These are phyloP conservation scores for Scolecobasidium constrictum DNA, from an alignment of 2,329 filamentous ascomycete species.

Conservation along the genomic window DNA sequence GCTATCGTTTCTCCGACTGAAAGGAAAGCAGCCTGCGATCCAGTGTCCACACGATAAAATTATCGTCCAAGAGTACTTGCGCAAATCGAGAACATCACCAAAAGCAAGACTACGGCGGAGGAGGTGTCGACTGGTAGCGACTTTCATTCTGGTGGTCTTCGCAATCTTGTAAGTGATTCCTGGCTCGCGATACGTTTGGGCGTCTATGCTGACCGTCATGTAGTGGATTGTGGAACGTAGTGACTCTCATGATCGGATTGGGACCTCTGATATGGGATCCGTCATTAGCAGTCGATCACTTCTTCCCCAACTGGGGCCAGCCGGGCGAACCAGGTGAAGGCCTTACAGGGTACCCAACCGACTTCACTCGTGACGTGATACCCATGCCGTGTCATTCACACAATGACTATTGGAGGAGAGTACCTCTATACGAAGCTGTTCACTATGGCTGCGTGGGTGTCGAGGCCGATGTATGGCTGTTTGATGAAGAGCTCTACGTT, in stretches of 20 bases:
- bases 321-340: slow-evolving; percentile 24
- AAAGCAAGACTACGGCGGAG: background rate
- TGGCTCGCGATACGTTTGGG: no score
- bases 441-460: slow-evolving; percentile 43
- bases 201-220: no score
- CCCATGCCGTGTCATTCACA: slow-evolving; percentile 45
- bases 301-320: slow-evolving; percentile 31
- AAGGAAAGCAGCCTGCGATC: background rate
- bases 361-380: slow-evolving; percentile 38
- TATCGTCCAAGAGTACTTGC: background rate
- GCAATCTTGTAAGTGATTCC: slow-evolving; percentile 11
- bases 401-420: slow-evolving; percentile 47
- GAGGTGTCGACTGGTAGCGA: slow-evolving; percentile 1
- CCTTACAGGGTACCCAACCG: slow-evolving; percentile 26
- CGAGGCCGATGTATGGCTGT: slow-evolving; percentile 48
- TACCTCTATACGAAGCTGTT: slow-evolving; percentile 45
- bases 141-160: slow-evolving; percentile 8
- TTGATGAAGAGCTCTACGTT: slow-evolving; percentile 42
- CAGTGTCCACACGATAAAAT: slow-evolving; percentile 1
- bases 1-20: background rate
- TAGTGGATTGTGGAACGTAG: slow-evolving; percentile 31
- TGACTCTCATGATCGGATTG: slow-evolving; percentile 27
- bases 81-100: background rate
- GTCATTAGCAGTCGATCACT: slow-evolving; percentile 15
- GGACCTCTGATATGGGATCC: slow-evolving; percentile 25